These are phyloP conservation scores for Metarhizium humberi DNA, from an alignment of 2,329 filamentous ascomycete species.

Conservation along the genomic window DNA sequence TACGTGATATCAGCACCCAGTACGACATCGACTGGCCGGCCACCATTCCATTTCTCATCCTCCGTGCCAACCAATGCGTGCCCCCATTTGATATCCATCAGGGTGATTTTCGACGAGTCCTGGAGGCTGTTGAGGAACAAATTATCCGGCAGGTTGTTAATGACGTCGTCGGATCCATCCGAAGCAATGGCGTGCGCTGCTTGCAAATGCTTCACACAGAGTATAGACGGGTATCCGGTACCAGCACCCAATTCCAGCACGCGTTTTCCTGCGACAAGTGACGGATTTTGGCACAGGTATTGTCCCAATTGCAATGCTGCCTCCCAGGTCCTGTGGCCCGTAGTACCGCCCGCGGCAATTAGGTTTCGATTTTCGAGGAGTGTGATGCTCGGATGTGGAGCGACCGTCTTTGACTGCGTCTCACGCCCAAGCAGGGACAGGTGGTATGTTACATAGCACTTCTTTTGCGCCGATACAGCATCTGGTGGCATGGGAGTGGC, in stretches of 20 bases:
- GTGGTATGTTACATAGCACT: slow-evolving; percentile 66
- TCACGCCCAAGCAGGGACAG: slow-evolving; percentile 24
- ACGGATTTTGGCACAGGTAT: slow-evolving; percentile 46
- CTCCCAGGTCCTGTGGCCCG: slow-evolving; percentile 74
- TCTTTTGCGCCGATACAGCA: slow-evolving; percentile 56
- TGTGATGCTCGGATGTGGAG: slow-evolving; percentile 35
- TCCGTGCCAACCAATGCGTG: slow-evolving; percentile 48
- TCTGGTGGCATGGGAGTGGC: slow-evolving; percentile 55
- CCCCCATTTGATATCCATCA: slow-evolving; percentile 57
- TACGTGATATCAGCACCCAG: slow-evolving; percentile 75
- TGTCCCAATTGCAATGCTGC: slow-evolving; percentile 65
- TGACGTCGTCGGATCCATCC: slow-evolving; percentile 65
- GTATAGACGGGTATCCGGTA: slow-evolving; percentile 65
- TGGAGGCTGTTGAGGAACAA: slow-evolving; percentile 59
- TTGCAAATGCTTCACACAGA: slow-evolving; percentile 59
- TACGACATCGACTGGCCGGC: slow-evolving; percentile 48
- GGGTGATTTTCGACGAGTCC: slow-evolving; percentile 30
- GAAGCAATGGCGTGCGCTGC: slow-evolving; percentile 55
- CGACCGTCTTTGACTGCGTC: background rate
- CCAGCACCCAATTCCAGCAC: slow-evolving; percentile 68
- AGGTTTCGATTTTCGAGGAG: slow-evolving; percentile 61
- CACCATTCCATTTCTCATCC: slow-evolving; percentile 41
- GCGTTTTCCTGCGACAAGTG: slow-evolving; percentile 40
- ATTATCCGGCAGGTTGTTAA: slow-evolving; percentile 58
- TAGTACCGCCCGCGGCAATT: slow-evolving; percentile 63